Evolutionary conservation across 140 eudicot species (phyloP).

Genomic region (Ambrosia hybrid): DNA sequence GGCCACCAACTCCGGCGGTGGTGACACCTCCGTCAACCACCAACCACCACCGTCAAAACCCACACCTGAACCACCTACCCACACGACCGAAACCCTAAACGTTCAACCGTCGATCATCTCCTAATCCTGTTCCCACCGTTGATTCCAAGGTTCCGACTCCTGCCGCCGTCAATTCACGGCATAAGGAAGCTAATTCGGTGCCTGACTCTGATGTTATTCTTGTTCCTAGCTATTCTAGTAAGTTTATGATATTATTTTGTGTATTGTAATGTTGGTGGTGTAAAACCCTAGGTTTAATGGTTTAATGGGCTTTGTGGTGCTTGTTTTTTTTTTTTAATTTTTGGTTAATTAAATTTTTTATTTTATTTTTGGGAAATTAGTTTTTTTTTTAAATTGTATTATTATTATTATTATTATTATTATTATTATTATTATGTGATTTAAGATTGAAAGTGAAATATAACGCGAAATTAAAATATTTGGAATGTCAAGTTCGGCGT

Average conservation of each 20-base stretch:
- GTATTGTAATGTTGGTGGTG: neutral
- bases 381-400: neutral
- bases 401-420: too few species aligned
- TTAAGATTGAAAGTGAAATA: neutral
- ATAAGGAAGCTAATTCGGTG: conserved; percentile 29
- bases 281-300: neutral
- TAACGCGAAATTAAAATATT: neutral
- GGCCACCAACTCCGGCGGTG: conserved; percentile 32
- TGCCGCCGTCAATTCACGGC: conserved; percentile 26
- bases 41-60: conserved; percentile 9
- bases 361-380: neutral
- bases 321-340: too few species aligned
- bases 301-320: too few species aligned
- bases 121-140: conserved; percentile 27
- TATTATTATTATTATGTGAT: too few species aligned
- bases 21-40: conserved; percentile 18
- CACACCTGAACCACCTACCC: conserved; percentile 15
- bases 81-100: conserved; percentile 15
- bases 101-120: conserved; percentile 23
- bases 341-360: neutral
- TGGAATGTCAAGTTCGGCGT: neutral
- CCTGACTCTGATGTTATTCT: conserved; percentile 50
- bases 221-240: conserved; percentile 84
- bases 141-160: conserved; percentile 23
- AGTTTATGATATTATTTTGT: conserved; percentile 9